A percentile compares a stretch with the other conserved stretches of the same genome.
Evolutionary conservation across 306 rosid species (phyloP).

Genomic region (Hippophae gyantsensis): DNA sequence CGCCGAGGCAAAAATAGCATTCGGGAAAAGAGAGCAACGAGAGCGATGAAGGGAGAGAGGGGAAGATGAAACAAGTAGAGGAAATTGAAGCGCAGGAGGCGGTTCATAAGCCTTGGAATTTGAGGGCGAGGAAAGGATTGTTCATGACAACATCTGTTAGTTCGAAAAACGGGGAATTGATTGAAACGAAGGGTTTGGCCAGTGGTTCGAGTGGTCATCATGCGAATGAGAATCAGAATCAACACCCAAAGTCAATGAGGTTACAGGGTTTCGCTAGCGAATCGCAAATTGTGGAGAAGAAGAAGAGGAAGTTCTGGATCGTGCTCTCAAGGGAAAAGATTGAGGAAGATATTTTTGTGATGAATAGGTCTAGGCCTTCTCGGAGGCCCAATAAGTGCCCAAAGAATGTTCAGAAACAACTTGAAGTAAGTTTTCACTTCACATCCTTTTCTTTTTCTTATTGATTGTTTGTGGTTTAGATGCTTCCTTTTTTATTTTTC

Average conservation of each 20-base stretch:
- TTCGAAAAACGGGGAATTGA: slow-evolving; percentile 35
- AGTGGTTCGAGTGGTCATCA: slow-evolving; percentile 11
- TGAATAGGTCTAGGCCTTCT: slow-evolving; percentile 85
- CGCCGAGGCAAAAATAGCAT: slow-evolving; percentile 20
- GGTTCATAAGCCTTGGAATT: slow-evolving; percentile 44
- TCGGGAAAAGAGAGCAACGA: slow-evolving; percentile 23
- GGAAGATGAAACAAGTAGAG: slow-evolving; percentile 21
- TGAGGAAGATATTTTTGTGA: slow-evolving; percentile 79
- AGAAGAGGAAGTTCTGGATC: slow-evolving; percentile 90
- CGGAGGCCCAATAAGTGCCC: slow-evolving; percentile 81
- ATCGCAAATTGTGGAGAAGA: slow-evolving; percentile 50
- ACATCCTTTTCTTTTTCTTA: neutral
- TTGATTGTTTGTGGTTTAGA: neutral
- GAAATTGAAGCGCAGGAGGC: slow-evolving; percentile 26
- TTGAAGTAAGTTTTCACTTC: slow-evolving; percentile 44
- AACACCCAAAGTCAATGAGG: slow-evolving; percentile 65
- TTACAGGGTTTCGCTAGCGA: slow-evolving; percentile 45
- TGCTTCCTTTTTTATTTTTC: neutral
- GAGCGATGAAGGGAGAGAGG: slow-evolving; percentile 26
- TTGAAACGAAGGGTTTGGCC: slow-evolving; percentile 26
- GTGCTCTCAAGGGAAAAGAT: slow-evolving; percentile 85
- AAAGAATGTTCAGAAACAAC: slow-evolving; percentile 83
- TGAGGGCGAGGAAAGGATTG: slow-evolving; percentile 66
- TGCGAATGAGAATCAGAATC: slow-evolving; percentile 24
- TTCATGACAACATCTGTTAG: slow-evolving; percentile 26